Evolutionary conservation across 208 protist species (phyloP).

Genomic region (Zelonia costaricensis): DNA sequence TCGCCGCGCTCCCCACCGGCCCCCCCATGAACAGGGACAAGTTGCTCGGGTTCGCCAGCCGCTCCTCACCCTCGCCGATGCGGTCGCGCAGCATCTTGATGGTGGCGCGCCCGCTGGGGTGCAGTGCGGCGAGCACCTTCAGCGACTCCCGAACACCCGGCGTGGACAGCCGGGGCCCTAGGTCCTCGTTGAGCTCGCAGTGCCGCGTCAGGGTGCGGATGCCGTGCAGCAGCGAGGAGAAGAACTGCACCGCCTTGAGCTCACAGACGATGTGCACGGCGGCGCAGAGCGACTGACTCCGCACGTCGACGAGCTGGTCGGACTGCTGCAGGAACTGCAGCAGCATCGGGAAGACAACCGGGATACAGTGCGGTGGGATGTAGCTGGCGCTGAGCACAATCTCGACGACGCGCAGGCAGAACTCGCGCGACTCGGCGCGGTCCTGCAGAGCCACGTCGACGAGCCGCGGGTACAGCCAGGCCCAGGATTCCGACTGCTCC

Average conservation of each 20-base stretch:
- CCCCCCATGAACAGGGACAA: conserved; percentile 16
- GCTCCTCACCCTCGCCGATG: conserved; percentile 55
- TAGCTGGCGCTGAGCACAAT: conserved; percentile 87
- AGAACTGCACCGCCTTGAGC: conserved; percentile 87
- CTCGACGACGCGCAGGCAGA: conserved; percentile 87
- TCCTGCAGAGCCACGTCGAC: conserved; percentile 90
- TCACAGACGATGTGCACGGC: conserved; percentile 88
- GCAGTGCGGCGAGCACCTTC: conserved; percentile 72
- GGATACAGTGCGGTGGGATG: conserved; percentile 90
- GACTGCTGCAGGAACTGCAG: conserved; percentile 84
- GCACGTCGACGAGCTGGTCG: conserved; percentile 87
- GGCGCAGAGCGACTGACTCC: conserved; percentile 80
- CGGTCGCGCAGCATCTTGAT: conserved; percentile 71
- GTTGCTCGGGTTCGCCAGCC: conserved; percentile 13
- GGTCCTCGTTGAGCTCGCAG: conserved; percentile 80
- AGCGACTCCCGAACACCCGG: conserved; percentile 74
- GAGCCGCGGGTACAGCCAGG: conserved; percentile 90
- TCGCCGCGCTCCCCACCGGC: conserved; percentile 15
- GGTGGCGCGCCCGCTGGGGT: conserved; percentile 59
- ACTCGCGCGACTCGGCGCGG: conserved; percentile 80
- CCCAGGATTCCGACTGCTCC: conserved; percentile 90
- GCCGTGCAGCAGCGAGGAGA: conserved; percentile 77
- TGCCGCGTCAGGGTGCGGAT: conserved; percentile 85
- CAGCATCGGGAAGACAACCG: conserved; percentile 84
- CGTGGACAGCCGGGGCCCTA: conserved; percentile 80